These are phyloP conservation scores for Chimonanthus salicifolius DNA, from an alignment of 164 flowering plant species.

Conservation along the genomic window DNA sequence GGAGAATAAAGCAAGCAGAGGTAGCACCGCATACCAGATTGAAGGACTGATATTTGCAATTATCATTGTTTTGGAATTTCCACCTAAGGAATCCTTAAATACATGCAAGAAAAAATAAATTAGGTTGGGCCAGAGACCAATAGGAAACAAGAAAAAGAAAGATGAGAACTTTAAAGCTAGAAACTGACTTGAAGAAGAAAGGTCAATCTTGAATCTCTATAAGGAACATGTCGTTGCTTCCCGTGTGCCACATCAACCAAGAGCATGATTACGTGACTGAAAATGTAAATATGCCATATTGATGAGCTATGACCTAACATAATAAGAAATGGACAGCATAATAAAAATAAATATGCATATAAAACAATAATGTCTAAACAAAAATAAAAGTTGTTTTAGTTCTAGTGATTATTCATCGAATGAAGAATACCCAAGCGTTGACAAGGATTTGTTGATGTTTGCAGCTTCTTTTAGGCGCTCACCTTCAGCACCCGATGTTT, in stretches of 20 bases:
- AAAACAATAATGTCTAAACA: too few relatives aligned
- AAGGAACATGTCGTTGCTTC: constrained; percentile 82
- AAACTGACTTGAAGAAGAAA: constrained; percentile 78
- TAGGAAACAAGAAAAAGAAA: too few relatives aligned
- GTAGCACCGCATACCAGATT: constrained; percentile 44
- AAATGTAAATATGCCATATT: too few relatives aligned
- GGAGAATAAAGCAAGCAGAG: background rate
- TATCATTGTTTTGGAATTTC: constrained; percentile 96
- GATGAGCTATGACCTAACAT: too few relatives aligned
- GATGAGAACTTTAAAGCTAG: too few relatives aligned
- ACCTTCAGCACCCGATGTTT: constrained; percentile 97
- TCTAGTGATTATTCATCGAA: too few relatives aligned
- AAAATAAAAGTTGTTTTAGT: too few relatives aligned
- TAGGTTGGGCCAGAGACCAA: too few relatives aligned
- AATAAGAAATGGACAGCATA: too few relatives aligned
- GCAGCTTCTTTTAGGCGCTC: constrained; percentile 98
- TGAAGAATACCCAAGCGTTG: constrained; percentile 74
- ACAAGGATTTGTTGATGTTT: constrained; percentile 86
- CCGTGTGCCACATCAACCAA: constrained; percentile 89
- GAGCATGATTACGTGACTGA: constrained; percentile 79
- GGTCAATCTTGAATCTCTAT: constrained; percentile 87
- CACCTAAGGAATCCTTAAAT: constrained; percentile 94
- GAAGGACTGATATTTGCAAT: constrained; percentile 98
- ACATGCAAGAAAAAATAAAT: background rate
- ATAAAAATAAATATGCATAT: too few relatives aligned